Conservation (phyloP, 495 filamentous ascomycete species). For the Aspergillus ellipticus region DNA sequence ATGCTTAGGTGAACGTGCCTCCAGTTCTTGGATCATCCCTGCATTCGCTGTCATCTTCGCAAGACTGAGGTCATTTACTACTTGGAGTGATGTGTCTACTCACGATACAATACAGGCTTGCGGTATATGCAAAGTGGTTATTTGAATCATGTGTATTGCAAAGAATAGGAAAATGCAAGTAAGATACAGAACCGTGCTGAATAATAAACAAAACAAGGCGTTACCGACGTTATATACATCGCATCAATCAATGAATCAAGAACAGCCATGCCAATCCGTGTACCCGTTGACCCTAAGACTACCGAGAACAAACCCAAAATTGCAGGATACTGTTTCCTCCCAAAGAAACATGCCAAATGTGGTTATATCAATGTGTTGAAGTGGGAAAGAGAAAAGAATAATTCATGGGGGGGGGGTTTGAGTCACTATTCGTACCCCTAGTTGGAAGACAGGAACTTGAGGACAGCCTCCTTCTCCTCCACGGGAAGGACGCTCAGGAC, state of each 20-base stretch:
- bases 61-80: too few relatives aligned
- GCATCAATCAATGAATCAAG: slow-evolving; percentile 3
- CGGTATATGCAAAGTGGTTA: neutral
- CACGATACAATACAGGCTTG: neutral
- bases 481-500: slow-evolving; percentile 82
- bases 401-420: neutral
- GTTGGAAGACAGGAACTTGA: slow-evolving; percentile 61
- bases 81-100: too few relatives aligned
- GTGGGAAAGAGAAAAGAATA: neutral
- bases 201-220: slow-evolving; percentile 4
- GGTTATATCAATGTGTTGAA: neutral
- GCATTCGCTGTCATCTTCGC: too few relatives aligned
- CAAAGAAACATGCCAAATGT: slow-evolving; percentile 1
- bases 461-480: slow-evolving; percentile 77
- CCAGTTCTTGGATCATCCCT: too few relatives aligned
- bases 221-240: slow-evolving; percentile 8
- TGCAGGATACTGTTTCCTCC: slow-evolving; percentile 3
- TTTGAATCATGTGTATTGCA: neutral
- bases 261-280: slow-evolving; percentile 9
- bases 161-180: neutral
- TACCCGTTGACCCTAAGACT: slow-evolving; percentile 13
- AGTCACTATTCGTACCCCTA: slow-evolving; percentile 15
- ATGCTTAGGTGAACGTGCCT: too few relatives aligned
- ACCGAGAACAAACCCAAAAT: neutral
- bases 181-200: neutral